phyloP scores from a whole-genome alignment of 1,139 yeast genomes.

The Diutina rugosa region DNA sequence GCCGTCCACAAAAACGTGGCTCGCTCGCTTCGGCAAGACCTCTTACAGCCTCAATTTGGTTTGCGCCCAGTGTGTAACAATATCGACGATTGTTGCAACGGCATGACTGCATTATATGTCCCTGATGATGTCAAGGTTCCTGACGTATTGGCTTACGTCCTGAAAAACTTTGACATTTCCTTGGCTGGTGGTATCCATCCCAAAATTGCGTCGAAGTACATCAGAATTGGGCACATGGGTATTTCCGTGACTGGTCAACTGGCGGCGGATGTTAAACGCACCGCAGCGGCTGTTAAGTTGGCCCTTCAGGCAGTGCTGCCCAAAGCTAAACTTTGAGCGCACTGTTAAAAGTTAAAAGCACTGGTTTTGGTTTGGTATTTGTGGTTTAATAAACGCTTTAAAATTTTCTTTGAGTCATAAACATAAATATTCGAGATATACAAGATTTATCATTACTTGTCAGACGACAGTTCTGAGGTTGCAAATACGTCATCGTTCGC shows the following conservation, averaged over 20 bases:
- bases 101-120: constrained; percentile 3
- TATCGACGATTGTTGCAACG: neutral
- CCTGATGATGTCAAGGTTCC: constrained; percentile 1
- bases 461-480: neutral
- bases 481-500: neutral
- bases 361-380: neutral
- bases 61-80: neutral
- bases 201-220: neutral
- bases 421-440: neutral
- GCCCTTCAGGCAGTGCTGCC: neutral
- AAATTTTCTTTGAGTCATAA: neutral
- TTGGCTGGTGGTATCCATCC: constrained; percentile 3
- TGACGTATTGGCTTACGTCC: neutral
- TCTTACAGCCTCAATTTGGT: neutral
- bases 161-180: neutral
- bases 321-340: neutral
- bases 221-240: constrained; percentile 4
- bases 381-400: neutral
- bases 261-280: constrained; percentile 2
- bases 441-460: neutral
- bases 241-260: constrained; percentile 1
- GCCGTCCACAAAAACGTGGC: neutral
- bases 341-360: neutral
- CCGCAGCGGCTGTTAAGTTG: constrained; percentile 2
- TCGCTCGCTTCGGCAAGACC: neutral